Conservation (phyloP, 345 rosid genomes). For the Corchorus olitorius region DNA sequence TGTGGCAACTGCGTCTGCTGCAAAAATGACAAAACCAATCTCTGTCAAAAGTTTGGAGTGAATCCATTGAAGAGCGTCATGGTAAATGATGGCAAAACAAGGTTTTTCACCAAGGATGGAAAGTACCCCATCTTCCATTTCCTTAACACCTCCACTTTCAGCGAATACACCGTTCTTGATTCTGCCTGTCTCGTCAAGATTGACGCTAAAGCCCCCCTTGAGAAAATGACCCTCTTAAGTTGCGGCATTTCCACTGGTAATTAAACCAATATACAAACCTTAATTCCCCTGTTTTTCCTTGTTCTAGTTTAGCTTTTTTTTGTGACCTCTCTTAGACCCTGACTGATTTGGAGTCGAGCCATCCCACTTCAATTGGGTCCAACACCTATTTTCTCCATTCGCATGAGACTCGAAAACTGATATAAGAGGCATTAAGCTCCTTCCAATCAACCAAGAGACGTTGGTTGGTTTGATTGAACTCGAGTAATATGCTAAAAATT, state of each 20-base stretch:
- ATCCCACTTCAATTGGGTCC: no score
- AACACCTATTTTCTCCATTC: no score
- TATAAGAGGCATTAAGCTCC: no score
- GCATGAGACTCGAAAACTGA: no score
- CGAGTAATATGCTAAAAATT: no score
- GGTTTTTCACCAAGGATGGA: conserved; percentile 53
- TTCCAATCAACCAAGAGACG: no score
- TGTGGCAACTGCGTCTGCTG: conserved; percentile 66
- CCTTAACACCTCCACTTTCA: conserved; percentile 69
- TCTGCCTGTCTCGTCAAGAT: conserved; percentile 61
- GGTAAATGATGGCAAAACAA: conserved; percentile 53
- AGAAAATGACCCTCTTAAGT: conserved; percentile 63
- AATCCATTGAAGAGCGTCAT: conserved; percentile 58
- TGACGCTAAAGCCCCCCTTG: conserved; percentile 45
- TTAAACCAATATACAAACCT: not conserved
- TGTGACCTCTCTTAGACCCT: no score
- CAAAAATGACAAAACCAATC: conserved; percentile 43
- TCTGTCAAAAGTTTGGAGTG: conserved; percentile 46
- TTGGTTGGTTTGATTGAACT: no score
- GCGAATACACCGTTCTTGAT: conserved; percentile 67
- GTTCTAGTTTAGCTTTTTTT: not conserved
- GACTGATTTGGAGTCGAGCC: no score
- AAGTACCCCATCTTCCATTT: conserved; percentile 55
- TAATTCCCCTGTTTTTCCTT: not conserved
- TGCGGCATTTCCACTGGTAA: conserved; percentile 75